Conservation (phyloP, 371 early-diverging fungal species). For the Quaeritorhiza haematococci region DNA sequence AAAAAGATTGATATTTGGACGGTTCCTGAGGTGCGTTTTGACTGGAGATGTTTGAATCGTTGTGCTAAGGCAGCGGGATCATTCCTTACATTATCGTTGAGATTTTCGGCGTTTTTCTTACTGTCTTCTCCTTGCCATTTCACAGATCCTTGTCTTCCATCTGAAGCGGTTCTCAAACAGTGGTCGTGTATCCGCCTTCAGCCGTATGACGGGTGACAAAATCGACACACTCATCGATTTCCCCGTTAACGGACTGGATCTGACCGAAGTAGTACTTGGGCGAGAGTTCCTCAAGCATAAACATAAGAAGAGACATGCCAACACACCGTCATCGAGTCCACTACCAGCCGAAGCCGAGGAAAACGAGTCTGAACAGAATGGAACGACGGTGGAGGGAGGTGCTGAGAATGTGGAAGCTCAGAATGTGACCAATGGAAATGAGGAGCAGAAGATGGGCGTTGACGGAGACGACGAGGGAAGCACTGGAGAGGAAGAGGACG, state of each 20-base stretch:
- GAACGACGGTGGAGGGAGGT: neutral
- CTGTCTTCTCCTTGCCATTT: neutral
- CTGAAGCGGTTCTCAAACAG: slow-evolving; percentile 83
- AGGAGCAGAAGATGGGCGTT: neutral
- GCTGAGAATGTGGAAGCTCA: slow-evolving; percentile 1
- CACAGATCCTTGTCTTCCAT: slow-evolving; percentile 78
- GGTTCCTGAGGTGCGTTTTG: slow-evolving; percentile 60
- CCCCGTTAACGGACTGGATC: slow-evolving; percentile 64
- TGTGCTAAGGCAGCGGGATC: too few relatives aligned
- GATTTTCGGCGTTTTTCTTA: neutral
- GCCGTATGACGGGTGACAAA: slow-evolving; percentile 57
- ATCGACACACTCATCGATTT: slow-evolving; percentile 80
- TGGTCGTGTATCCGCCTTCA: slow-evolving; percentile 45
- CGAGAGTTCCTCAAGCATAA: slow-evolving; percentile 5
- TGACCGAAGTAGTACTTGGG: slow-evolving; percentile 49
- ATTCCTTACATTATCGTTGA: too few relatives aligned
- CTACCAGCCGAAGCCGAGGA: neutral
- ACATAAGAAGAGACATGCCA: too few relatives aligned
- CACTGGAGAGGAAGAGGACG: slow-evolving; percentile 12
- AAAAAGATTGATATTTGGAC: slow-evolving; percentile 85
- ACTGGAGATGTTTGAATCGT: too few relatives aligned
- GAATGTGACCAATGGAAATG: slow-evolving; percentile 10
- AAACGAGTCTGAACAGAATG: neutral
- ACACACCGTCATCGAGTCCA: neutral
- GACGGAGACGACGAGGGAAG: slow-evolving; percentile 22